These are phyloP conservation scores for Fusarium concolor DNA, from an alignment of 2,329 filamentous ascomycete genomes.

Conservation along the genomic window DNA sequence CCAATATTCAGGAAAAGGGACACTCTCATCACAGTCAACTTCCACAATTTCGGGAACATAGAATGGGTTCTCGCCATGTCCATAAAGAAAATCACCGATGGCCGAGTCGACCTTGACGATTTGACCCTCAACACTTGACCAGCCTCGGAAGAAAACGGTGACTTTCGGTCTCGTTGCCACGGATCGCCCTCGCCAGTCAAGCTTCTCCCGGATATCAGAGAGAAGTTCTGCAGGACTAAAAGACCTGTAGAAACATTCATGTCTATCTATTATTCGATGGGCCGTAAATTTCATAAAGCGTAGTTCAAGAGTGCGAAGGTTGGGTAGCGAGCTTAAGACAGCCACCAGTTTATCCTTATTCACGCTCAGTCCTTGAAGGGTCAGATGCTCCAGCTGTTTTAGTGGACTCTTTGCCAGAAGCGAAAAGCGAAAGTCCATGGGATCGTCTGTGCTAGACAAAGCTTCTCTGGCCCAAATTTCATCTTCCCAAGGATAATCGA, in stretches of 20 bases:
- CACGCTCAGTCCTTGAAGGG: conserved; percentile 45
- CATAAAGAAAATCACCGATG: not conserved
- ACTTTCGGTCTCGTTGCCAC: not conserved
- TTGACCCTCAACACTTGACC: not conserved
- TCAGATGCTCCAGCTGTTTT: conserved; percentile 48
- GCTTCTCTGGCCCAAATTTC: no score
- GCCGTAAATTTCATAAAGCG: conserved; percentile 32
- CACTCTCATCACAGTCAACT: no score
- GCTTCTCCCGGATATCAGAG: not conserved
- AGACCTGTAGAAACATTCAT: not conserved
- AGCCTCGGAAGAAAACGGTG: accelerated
- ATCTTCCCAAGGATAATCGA: no score
- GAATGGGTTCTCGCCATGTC: not conserved
- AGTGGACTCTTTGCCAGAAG: not conserved
- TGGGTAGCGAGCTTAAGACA: conserved; percentile 45
- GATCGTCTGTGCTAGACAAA: not conserved
- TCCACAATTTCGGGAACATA: not conserved
- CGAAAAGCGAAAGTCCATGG: not conserved
- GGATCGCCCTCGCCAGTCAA: not conserved
- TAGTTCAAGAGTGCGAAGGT: conserved; percentile 48
- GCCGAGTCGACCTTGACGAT: not conserved
- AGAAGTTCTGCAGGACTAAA: not conserved
- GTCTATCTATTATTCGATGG: conserved; percentile 17
- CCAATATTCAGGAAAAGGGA: no score
- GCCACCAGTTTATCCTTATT: conserved; percentile 44